A percentile compares a stretch with the other conserved stretches of the same genome.
Evolutionary conservation across 2,329 filamentous ascomycete genomes (phyloP).

Genomic region (Paramyrothecium sp.): DNA sequence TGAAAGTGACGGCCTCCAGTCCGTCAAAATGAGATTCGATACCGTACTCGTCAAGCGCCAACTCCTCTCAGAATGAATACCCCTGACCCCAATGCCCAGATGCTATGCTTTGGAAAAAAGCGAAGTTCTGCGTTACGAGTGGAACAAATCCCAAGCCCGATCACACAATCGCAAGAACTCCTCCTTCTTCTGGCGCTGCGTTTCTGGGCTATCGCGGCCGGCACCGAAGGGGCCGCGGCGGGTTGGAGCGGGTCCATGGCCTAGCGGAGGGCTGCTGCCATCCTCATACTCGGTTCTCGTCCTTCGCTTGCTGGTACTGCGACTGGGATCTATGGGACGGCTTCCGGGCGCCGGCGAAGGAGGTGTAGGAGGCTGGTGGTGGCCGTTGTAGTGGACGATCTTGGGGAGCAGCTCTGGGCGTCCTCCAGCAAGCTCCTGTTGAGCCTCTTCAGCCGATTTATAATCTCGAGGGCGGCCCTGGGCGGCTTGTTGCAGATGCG

Average conservation of each 20-base stretch:
- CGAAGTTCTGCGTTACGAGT: constrained; percentile 60
- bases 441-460: constrained; percentile 92
- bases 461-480: constrained; percentile 77
- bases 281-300: constrained; percentile 92
- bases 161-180: constrained; percentile 87
- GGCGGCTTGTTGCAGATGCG: constrained; percentile 46
- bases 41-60: neutral
- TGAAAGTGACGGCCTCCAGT: constrained; percentile 7
- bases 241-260: constrained; percentile 64
- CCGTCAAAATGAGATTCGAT: neutral
- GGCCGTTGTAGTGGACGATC: constrained; percentile 91
- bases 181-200: constrained; percentile 82
- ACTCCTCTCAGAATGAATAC: neutral
- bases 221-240: constrained; percentile 74
- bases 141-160: constrained; percentile 94
- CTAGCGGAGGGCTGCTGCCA: constrained; percentile 80
- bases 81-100: neutral
- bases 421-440: constrained; percentile 86
- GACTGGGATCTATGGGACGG: constrained; percentile 46
- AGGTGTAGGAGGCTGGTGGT: constrained; percentile 82
- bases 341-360: constrained; percentile 69
- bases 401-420: constrained; percentile 89
- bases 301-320: constrained; percentile 68
- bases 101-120: neutral
- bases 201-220: constrained; percentile 80